Evolutionary conservation across 768 basidiomycete genomes (phyloP).

Genomic region (Leucogyrophana mollusca): DNA sequence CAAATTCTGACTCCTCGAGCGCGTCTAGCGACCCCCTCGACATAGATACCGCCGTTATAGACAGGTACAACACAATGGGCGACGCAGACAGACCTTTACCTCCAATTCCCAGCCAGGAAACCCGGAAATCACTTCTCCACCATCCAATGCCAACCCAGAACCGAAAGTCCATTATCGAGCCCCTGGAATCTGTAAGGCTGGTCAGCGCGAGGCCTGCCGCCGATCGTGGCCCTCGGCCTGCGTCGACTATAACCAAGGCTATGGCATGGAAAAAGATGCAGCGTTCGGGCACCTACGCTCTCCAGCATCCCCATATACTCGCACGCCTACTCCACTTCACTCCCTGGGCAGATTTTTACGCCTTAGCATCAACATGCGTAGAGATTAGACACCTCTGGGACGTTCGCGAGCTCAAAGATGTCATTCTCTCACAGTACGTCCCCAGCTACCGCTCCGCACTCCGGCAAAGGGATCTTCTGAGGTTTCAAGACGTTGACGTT

Average conservation of each 20-base stretch:
- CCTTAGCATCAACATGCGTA: constrained; percentile 35
- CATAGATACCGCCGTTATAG: not conserved
- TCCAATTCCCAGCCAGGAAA: constrained; percentile 5
- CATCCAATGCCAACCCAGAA: not conserved
- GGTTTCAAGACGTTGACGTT: constrained; percentile 47
- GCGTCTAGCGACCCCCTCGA: constrained; percentile 17
- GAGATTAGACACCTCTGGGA: constrained; percentile 33
- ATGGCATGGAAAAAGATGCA: constrained; percentile 29
- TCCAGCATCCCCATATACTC: constrained; percentile 36
- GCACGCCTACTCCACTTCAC: constrained; percentile 26
- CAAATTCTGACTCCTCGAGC: constrained; percentile 23
- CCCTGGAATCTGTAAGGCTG: not conserved
- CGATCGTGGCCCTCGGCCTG: not conserved
- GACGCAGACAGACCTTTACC: constrained; percentile 19
- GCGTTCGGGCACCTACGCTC: constrained; percentile 17
- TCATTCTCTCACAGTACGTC: constrained; percentile 49
- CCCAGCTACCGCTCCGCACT: constrained; percentile 53
- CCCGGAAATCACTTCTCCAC: not conserved
- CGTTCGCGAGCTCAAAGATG: constrained; percentile 31
- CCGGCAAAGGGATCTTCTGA: constrained; percentile 36
- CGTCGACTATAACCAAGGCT: constrained; percentile 11
- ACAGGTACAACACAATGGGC: not conserved
- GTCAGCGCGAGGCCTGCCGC: not conserved
- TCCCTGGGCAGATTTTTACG: constrained; percentile 40
- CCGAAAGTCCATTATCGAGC: not conserved